Base-by-base conservation (phyloP, 371 early-diverging fungal species). In the Mortierella sp. region DNA sequence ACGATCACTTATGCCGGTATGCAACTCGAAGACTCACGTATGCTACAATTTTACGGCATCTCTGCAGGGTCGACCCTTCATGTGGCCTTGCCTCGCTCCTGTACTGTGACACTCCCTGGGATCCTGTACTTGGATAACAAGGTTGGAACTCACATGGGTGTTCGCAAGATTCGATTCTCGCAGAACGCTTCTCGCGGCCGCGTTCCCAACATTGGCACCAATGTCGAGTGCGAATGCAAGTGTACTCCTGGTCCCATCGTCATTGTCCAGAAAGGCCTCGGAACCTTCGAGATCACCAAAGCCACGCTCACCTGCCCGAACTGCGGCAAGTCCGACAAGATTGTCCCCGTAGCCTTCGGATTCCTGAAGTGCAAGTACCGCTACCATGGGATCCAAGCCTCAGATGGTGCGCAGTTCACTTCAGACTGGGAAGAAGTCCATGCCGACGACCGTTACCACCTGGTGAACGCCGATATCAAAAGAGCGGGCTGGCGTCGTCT, bases 11-110 rank as follows among this genome's bases (percentile, higher is more conserved):
- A 27, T 58, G 29, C 29, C 27, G 58, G 58, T 7, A 12, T n/a
- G 3, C 58, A 58, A 12, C 8, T 27, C 29, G 27, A 8, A 27
- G 29, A 27, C 12, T 24, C 6, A 0, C 58, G 1, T n/a, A 21
- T 11, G n/a, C 58, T 27, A 5, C 11, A 12, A 11, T 27, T 82
- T 86, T 82, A 95, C 94, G 87, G 95, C 95, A 35, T 97, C 97
- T 49, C 91, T 97, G 12, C 97, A 96, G 91, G 84, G 97, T 60
- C 95, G 96, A 38, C 92, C 96, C 43, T 93, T 96, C 84, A 91
- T 97, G 71, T 94, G 96, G 86, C 97, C 97, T 24, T 54, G 55
- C 21, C 8, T 24, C 55, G 5, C 7, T n/a, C 7, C 90, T 95
- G 95, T n/a, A 48, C 43, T n/a, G 18, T 14, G n/a, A 24, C 29